Conservation (phyloP, 352 stramenopile species). For the Phytophthora hibernalis region DNA sequence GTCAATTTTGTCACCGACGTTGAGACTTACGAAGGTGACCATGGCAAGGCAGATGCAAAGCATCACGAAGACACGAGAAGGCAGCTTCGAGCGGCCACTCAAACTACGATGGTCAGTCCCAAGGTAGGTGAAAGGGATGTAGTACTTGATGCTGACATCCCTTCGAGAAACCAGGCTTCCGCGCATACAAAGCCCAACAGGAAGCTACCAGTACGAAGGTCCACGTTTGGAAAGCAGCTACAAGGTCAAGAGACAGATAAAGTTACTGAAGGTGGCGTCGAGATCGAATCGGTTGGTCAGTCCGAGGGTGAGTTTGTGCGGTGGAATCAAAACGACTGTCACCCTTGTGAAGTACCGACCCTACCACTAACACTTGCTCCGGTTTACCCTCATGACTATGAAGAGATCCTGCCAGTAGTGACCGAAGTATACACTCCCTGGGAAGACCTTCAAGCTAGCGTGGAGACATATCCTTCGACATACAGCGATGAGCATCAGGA, state of each 20-base stretch:
- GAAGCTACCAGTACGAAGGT: neutral
- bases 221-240: neutral
- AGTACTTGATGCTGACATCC: neutral
- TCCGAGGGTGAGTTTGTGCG: slow-evolving; percentile 10
- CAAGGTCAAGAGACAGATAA: neutral
- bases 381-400: slow-evolving; percentile 10
- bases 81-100: slow-evolving; percentile 1
- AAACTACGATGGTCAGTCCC: neutral
- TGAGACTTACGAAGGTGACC: neutral
- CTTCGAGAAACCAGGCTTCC: too few species aligned
- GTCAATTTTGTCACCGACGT: slow-evolving; percentile 2
- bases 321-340: slow-evolving; percentile 29
- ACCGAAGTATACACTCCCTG: neutral
- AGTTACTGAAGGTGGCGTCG: neutral
- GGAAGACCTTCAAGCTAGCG: slow-evolving; percentile 6
- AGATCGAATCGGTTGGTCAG: slow-evolving; percentile 2
- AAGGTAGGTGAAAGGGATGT: neutral
- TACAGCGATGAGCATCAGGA: neutral
- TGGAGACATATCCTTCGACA: neutral
- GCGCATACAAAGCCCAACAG: too few species aligned
- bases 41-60: neutral
- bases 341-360: slow-evolving; percentile 30
- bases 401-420: slow-evolving; percentile 9
- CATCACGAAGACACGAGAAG: neutral
- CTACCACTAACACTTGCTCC: slow-evolving; percentile 11